phyloP scores from a whole-genome alignment of 352 stramenopile genomes.

The Globisporangium mamillatum region DNA sequence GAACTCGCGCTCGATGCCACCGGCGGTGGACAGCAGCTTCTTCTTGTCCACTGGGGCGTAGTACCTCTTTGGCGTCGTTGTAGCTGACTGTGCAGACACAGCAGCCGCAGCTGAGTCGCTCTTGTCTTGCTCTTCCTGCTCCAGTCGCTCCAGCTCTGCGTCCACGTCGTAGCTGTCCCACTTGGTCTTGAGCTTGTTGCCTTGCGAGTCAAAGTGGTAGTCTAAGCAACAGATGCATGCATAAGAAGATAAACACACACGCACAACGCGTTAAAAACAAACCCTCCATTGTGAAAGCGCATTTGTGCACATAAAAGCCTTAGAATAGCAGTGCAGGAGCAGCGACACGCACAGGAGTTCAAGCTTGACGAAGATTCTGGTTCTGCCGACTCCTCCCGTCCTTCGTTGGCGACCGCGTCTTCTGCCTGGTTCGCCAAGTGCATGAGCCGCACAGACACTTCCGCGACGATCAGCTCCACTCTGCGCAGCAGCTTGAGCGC shows the following conservation, averaged over 20 bases:
- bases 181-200: constrained; percentile 87
- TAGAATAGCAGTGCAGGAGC: not conserved
- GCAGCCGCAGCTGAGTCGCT: not conserved
- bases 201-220: constrained; percentile 84
- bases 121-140: constrained; percentile 39
- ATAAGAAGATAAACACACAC: constrained; percentile 3
- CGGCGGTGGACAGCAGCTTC: constrained; percentile 40
- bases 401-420: constrained; percentile 50
- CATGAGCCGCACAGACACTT: constrained; percentile 63
- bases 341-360: constrained; percentile 54
- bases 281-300: not conserved
- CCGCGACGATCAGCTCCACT: constrained; percentile 67
- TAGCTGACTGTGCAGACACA: not conserved
- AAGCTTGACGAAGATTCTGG: constrained; percentile 36
- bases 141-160: constrained; percentile 66
- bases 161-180: constrained; percentile 83
- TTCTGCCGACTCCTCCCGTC: constrained; percentile 24
- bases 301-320: not conserved
- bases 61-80: not conserved
- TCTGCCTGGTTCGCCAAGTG: constrained; percentile 66
- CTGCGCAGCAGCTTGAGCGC: constrained; percentile 66
- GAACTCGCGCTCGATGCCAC: constrained; percentile 72
- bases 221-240: constrained; percentile 30
- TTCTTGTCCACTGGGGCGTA: constrained; percentile 29
- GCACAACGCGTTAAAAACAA: not conserved